phyloP scores from a whole-genome alignment of 2,329 filamentous ascomycete genomes.

The Achaetomium macrosporum region DNA sequence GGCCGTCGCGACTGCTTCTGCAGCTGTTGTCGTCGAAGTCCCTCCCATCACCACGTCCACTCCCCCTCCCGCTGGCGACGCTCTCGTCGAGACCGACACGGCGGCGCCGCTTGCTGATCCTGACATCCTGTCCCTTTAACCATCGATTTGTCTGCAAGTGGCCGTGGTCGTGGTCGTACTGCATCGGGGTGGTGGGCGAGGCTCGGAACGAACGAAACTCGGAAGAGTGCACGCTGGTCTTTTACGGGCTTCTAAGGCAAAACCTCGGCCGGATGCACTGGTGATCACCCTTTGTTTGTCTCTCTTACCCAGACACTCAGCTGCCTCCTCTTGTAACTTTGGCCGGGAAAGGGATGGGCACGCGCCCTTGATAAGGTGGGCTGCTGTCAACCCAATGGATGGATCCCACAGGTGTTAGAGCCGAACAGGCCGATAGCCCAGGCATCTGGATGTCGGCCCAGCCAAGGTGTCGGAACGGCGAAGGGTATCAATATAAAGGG shows the following conservation, averaged over 20 bases:
- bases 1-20: slow-evolving; percentile 2
- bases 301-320: background rate
- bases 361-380: slow-evolving; percentile 14
- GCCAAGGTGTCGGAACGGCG: slow-evolving; percentile 20
- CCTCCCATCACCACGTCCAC: slow-evolving; percentile 17
- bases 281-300: background rate
- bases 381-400: background rate
- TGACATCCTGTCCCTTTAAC: slow-evolving; percentile 21
- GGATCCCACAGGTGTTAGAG: background rate
- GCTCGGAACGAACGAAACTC: background rate
- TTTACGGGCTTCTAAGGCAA: slow-evolving; percentile 12
- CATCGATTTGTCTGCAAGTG: slow-evolving; percentile 18
- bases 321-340: background rate
- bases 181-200: slow-evolving; percentile 14
- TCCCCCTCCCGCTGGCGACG: slow-evolving; percentile 9
- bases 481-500: slow-evolving; percentile 25
- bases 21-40: background rate
- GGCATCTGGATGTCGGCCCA: slow-evolving; percentile 14
- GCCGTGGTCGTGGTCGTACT: slow-evolving; percentile 11
- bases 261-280: slow-evolving; percentile 15
- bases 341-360: slow-evolving; percentile 6
- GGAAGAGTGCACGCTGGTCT: background rate
- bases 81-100: slow-evolving; percentile 19
- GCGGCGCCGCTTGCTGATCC: slow-evolving; percentile 19
- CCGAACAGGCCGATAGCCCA: slow-evolving; percentile 8